Evolutionary conservation across 2,329 filamentous ascomycete species (phyloP).

Genomic region (Xylariaceae sp.): DNA sequence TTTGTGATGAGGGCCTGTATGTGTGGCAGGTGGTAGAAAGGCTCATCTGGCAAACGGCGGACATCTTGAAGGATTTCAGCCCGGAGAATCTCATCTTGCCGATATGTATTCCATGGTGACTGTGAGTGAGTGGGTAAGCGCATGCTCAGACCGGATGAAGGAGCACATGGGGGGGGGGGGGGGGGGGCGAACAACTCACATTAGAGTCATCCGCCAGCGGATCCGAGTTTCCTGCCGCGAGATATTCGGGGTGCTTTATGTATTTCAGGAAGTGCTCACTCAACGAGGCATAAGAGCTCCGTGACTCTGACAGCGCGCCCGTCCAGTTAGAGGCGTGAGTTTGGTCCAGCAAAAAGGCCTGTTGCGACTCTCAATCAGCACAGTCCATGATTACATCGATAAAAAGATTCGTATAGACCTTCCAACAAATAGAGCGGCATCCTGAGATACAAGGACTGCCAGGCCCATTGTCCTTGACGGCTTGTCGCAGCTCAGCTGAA

Average conservation of each 20-base stretch:
- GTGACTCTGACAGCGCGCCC: constrained; percentile 59
- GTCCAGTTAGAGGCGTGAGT: constrained; percentile 63
- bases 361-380: constrained; percentile 11
- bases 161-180: too few species aligned
- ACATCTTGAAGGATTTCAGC: constrained; percentile 94
- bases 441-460: constrained; percentile 63
- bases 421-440: constrained; percentile 87
- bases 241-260: constrained; percentile 77
- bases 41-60: constrained; percentile 84
- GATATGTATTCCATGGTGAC: constrained; percentile 87
- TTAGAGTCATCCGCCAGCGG: constrained; percentile 76
- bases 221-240: constrained; percentile 66
- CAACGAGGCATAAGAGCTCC: constrained; percentile 67
- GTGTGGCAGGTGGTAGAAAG: constrained; percentile 74
- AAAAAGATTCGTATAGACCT: constrained; percentile 45
- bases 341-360: constrained; percentile 79
- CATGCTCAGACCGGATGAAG: neutral
- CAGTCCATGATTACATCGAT: neutral
- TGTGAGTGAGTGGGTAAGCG: constrained; percentile 36
- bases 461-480: constrained; percentile 56
- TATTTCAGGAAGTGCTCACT: constrained; percentile 72
- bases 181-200: constrained; percentile 37
- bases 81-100: constrained; percentile 76
- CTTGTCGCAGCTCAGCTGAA: constrained; percentile 57
- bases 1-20: constrained; percentile 81